Evolutionary conservation across 179 eudicot species (phyloP).

Genomic region (Sideroxylon spinosum): DNA sequence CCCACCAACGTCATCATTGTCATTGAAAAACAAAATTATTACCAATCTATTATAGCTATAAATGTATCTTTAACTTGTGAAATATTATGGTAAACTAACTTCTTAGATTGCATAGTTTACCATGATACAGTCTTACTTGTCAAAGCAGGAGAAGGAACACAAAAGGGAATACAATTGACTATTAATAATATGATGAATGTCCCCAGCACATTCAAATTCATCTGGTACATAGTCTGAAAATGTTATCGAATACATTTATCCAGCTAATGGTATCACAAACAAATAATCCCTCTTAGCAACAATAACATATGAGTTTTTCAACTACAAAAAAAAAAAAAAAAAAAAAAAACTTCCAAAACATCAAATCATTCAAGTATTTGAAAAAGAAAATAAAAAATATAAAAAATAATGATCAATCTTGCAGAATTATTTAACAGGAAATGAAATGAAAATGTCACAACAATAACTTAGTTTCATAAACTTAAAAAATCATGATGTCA

Average conservation of each 20-base stretch:
- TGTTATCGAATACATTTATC: neutral
- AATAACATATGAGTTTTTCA: neutral
- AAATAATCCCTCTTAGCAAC: neutral
- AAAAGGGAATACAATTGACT: neutral
- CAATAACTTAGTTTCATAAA: neutral
- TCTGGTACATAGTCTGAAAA: neutral
- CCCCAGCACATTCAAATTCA: neutral
- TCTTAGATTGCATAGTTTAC: neutral
- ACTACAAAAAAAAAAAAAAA: too few relatives aligned
- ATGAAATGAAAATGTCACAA: neutral
- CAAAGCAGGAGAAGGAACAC: neutral
- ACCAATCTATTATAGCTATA: neutral
- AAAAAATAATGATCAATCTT: neutral
- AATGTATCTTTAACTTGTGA: neutral
- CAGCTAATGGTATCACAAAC: neutral
- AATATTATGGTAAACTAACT: neutral
- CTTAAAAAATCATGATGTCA: neutral
- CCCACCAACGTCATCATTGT: neutral
- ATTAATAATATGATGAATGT: neutral
- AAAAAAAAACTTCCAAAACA: conserved; percentile 10
- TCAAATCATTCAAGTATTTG: too few relatives aligned
- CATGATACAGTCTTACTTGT: neutral
- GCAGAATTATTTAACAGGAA: neutral
- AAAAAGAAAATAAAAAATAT: neutral
- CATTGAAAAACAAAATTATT: neutral